Base-by-base conservation (phyloP, 1,139 yeast genomes). In the Suhomyces taliae region DNA sequence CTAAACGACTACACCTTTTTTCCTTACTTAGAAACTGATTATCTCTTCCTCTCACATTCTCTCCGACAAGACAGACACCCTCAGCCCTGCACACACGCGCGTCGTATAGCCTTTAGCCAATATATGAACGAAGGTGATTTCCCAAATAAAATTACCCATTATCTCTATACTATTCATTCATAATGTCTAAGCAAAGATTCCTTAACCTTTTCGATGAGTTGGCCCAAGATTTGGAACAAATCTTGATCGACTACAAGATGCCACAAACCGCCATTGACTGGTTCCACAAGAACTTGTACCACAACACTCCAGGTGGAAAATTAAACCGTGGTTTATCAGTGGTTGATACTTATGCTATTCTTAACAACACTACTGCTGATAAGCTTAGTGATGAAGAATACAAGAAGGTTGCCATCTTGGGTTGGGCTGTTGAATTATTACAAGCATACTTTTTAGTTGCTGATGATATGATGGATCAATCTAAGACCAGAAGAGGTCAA, bases 361-460 rank as follows among this genome's bases (percentile, higher is more conserved):
- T 95, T 64, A 87, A 87, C 61, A 78, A 78, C 33, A 79, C 81
- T 57, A 78, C 81, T 56, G 69, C 79, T 1, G 64, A 73, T 44
- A 89, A 84, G 47, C 77, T 93, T 51, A 59, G 76, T 14, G 78
- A 68, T 31, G 86, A 73, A 37, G 93, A 90, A 61, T 93, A 90
- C 75, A 82, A 82, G 67, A 85, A 84, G 62, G 90, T 90, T 40
- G 95, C 98, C 10, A 74, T 91, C 46, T 79, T 95, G 57, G 99
- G 99, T 19, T 95, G 99, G 99, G 80, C 91, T 57, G 84, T 95
- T 59, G 99, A 95, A 72, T 78, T 93, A 58, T 78, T 93, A 59
- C 99, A 95, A 72, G 99, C 97, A 2, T 93, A 90, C 69, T 95
- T 95, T 76, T 79, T 95, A 59, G 98, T 95, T 45, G 96, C 98